These are phyloP conservation scores for Reutealis trisperma DNA, from an alignment of 345 rosid genomes.

Conservation along the genomic window DNA sequence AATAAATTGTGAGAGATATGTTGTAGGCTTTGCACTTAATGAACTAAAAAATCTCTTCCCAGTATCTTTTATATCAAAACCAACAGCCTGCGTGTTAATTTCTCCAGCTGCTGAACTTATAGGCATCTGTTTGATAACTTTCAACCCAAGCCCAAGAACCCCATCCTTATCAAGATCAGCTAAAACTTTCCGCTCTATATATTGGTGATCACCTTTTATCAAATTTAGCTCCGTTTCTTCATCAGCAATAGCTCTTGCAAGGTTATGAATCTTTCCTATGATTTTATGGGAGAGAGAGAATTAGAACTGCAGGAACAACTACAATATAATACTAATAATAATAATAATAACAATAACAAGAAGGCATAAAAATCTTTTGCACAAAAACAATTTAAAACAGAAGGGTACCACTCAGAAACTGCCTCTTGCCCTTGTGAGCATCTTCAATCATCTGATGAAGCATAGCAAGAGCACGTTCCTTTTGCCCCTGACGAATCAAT, in stretches of 20 bases:
- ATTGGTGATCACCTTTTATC: constrained; percentile 48
- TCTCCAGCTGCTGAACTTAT: constrained; percentile 49
- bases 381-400: constrained; percentile 19
- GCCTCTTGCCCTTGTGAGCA: constrained; percentile 96
- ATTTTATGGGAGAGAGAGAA: constrained; percentile 26
- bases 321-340: too few relatives aligned
- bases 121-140: constrained; percentile 49
- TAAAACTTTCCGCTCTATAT: constrained; percentile 40
- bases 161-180: constrained; percentile 59
- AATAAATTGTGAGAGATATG: constrained; percentile 88
- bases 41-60: constrained; percentile 83
- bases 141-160: constrained; percentile 90
- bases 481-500: constrained; percentile 75
- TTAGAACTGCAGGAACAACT: constrained; percentile 24
- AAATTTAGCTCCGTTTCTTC: constrained; percentile 69
- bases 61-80: constrained; percentile 64
- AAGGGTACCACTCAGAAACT: constrained; percentile 85
- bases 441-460: constrained; percentile 97
- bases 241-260: constrained; percentile 92
- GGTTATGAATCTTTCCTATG: constrained; percentile 93
- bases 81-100: constrained; percentile 45
- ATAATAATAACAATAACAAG: constrained; percentile 25
- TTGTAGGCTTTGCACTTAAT: constrained; percentile 73
- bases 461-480: constrained; percentile 86
- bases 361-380: constrained; percentile 6